Base-by-base conservation (phyloP, 805 yeast species). In the Dipodascus geniculatus region DNA sequence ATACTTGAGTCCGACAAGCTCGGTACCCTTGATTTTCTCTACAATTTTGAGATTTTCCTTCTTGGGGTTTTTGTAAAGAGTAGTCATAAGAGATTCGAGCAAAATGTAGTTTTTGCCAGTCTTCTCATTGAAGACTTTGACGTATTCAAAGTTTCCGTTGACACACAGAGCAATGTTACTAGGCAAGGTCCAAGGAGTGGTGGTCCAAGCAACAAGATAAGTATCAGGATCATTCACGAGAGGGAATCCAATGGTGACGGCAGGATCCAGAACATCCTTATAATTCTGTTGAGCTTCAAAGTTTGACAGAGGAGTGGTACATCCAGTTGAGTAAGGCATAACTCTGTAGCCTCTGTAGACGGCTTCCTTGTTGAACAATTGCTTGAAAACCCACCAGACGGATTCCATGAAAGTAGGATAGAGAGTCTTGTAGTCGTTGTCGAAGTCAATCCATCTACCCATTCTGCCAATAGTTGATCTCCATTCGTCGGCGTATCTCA, bases 391-490 rank as follows among this genome's bases (percentile, higher is more conserved):
- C 99, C 99, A 93, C 99, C 99, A 93, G 50, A 83, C 93, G 49
- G 96, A 87, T 74, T 93, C 99, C 99, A 93, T 93, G 63, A 88
- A 93, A 54, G 83, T 76, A 49, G 97, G 96, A 69, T 95, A 89
- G 71, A 93, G 78, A 24, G 99, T 93, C 75, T 91, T 91, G 77
- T 90, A 90, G 73, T 93, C 99, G 69, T 93, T 88, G 69, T 93
- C 99, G 74, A 93, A 91, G 72, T 93, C 99, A 67, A 93, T 90
- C 99, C 99, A 93, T 72, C 99, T 85, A 59, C 99, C 99, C 61
- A 93, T 72, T 72, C 98, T 85, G 53, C 89, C 91, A 63, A 93
- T 87, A 62, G 95, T 90, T 58, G 77, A 77, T 67, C 95, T 81
- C 99, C 99, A 93, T 64, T 90, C 96, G 42, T 74, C 82, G 22